Evolutionary conservation across 2,329 filamentous ascomycete species (phyloP), one percentile per base, ranked within the genome.

Genomic region (Aspergillus transmontanensis): DNA sequence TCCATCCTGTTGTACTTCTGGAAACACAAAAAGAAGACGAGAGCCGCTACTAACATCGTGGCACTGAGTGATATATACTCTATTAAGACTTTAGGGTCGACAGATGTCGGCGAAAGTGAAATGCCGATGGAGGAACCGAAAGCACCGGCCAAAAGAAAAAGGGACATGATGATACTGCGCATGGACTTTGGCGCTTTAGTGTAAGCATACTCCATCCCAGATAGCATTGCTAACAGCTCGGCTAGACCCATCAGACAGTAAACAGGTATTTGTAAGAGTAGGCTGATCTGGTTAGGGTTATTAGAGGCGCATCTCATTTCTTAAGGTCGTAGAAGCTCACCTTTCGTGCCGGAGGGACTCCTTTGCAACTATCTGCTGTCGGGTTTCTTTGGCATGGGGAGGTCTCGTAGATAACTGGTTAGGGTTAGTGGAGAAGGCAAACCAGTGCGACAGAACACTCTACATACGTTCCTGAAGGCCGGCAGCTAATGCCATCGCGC

Each of bases 161-260:
- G 61, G 56, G 70, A 65, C 62, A 69, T 67, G 60, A 72, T 68
- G 57, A 73, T 62, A 51, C 64, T 62, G 39, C 61, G 59, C 66
- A 68, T 68, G 19, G 56, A 56, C 32, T 41, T 19, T 2, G 55
- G 65, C 12, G 55, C 66, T 59, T 61, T 62, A 32, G 60, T 62
- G 41, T 59, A 62, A 0, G 60, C 60, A 2, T 62, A 62, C 50
- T 62, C 60, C 56, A 59, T 54, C 6, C 57, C 60, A 5, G 60
- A 59, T 23, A 54, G n/a, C 21, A 34, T 45, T n/a, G 56, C 36
- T 3, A 62, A 39, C 6, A 59, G 30, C 21, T 62, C 57, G 19
- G 60, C 21, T 3, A 59, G 26, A 0, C 57, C 56, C 6, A 59
- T 62, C 19, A 62, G 36, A 28, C 23, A 51, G n/a, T 51, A 51